These are phyloP conservation scores for Thinopyrum elongatum DNA, from an alignment of 176 grass and related monocot species.

Conservation along the genomic window DNA sequence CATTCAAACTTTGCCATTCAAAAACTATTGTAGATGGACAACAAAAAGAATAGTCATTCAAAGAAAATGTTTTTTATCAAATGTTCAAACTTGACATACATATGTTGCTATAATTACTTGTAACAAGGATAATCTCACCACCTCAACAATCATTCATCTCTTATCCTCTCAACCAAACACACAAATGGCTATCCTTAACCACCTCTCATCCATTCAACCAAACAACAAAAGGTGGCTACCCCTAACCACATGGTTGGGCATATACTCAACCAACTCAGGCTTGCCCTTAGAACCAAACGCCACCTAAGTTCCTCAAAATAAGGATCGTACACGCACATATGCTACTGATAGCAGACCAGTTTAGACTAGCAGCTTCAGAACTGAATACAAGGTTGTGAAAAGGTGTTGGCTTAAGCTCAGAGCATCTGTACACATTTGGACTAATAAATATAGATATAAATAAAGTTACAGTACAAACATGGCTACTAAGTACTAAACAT, in stretches of 20 bases:
- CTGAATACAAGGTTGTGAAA: background rate
- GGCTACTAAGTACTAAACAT: conserved; percentile 16
- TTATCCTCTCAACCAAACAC: background rate
- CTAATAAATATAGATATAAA: background rate
- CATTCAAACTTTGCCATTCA: background rate
- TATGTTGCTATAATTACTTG: background rate
- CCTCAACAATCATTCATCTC: background rate
- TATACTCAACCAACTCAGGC: background rate
- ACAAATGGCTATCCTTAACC: background rate
- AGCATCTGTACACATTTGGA: background rate
- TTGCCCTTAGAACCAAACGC: background rate
- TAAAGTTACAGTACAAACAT: background rate
- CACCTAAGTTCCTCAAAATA: conserved; percentile 5
- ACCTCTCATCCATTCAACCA: background rate
- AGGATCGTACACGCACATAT: conserved; percentile 9
- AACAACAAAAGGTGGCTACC: background rate
- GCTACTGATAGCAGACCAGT: background rate
- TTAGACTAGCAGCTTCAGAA: conserved; percentile 10
- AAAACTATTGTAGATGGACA: background rate
- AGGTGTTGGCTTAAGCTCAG: background rate
- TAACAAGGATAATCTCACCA: background rate
- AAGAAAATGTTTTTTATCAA: background rate
- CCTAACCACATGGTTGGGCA: background rate
- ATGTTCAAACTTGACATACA: too few species aligned
- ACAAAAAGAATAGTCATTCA: background rate